Evolutionary conservation across 345 rosid species (phyloP).

Genomic region (Corchorus olitorius): DNA sequence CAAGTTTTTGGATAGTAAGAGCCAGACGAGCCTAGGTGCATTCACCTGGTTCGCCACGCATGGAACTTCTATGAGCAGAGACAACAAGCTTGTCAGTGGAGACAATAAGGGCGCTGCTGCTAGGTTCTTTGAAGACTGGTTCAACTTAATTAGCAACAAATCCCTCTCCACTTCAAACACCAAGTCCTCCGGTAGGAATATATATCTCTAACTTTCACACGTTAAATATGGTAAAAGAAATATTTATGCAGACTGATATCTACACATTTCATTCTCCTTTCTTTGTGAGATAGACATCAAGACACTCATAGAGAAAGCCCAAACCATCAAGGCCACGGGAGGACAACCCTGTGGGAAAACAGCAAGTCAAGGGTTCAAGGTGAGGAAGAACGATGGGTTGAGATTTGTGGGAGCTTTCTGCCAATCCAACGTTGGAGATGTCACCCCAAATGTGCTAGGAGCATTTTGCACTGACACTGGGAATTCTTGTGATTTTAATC

Average conservation of each 20-base stretch:
- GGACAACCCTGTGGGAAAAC: slow-evolving; percentile 45
- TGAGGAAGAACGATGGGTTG: slow-evolving; percentile 49
- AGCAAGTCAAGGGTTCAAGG: slow-evolving; percentile 52
- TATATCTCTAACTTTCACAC: neutral
- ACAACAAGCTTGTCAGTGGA: slow-evolving; percentile 58
- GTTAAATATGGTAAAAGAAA: neutral
- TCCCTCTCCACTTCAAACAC: slow-evolving; percentile 7
- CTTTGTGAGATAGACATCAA: slow-evolving; percentile 21
- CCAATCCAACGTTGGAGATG: slow-evolving; percentile 67
- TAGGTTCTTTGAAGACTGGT: slow-evolving; percentile 63
- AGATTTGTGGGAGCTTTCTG: slow-evolving; percentile 59
- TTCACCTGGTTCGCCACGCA: slow-evolving; percentile 68
- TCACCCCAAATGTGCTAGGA: slow-evolving; percentile 61
- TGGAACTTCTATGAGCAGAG: slow-evolving; percentile 63
- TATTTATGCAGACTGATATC: no score
- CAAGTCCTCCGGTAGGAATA: slow-evolving; percentile 14
- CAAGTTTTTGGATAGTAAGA: slow-evolving; percentile 39
- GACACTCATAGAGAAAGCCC: slow-evolving; percentile 28
- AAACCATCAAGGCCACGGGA: slow-evolving; percentile 45
- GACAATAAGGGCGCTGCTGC: slow-evolving; percentile 75
- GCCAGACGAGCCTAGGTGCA: slow-evolving; percentile 42
- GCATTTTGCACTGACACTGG: slow-evolving; percentile 56
- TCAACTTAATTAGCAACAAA: slow-evolving; percentile 23
- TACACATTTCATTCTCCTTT: neutral
- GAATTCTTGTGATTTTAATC: slow-evolving; percentile 60